A percentile compares a stretch with the other conserved stretches of the same genome.
phyloP scores from a whole-genome alignment of 2,329 filamentous ascomycete genomes.

The Trichoderma sp. region DNA sequence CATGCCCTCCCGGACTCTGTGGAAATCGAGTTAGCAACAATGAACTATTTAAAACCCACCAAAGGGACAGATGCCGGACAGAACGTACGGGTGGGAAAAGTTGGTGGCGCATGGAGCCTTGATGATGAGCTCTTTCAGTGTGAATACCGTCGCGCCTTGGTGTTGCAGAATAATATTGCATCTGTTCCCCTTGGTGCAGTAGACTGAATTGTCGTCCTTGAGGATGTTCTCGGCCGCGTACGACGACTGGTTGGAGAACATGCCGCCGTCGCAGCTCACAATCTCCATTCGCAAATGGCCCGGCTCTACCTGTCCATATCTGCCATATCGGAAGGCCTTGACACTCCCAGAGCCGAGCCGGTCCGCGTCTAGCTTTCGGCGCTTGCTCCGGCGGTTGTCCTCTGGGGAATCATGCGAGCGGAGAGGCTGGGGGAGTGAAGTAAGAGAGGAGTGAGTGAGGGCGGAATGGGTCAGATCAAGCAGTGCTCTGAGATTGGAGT shows the following conservation, averaged over 20 bases:
- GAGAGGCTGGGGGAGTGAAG: slow-evolving; percentile 33
- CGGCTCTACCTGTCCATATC: slow-evolving; percentile 81
- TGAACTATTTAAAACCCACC: background rate
- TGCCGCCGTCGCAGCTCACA: slow-evolving; percentile 82
- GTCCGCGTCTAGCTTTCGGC: slow-evolving; percentile 68
- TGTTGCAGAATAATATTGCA: slow-evolving; percentile 87
- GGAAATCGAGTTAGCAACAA: slow-evolving; percentile 29
- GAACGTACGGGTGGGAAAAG: slow-evolving; percentile 80
- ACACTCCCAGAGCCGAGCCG: slow-evolving; percentile 46
- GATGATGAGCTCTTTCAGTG: slow-evolving; percentile 80
- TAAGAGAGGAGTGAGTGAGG: background rate
- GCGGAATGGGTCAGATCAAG: slow-evolving; percentile 37
- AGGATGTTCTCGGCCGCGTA: slow-evolving; percentile 80
- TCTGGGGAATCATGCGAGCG: slow-evolving; percentile 42
- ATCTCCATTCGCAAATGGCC: slow-evolving; percentile 83
- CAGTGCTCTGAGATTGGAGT: slow-evolving; percentile 43
- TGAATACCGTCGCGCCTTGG: slow-evolving; percentile 76
- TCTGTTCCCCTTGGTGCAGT: slow-evolving; percentile 82
- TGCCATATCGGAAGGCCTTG: slow-evolving; percentile 72
- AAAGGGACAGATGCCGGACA: background rate
- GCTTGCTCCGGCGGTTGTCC: slow-evolving; percentile 57
- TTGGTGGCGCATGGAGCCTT: slow-evolving; percentile 72
- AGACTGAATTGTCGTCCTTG: slow-evolving; percentile 77
- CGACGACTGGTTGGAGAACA: slow-evolving; percentile 58
- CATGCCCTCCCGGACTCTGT: slow-evolving; percentile 83